Evolutionary conservation across 257 asterid species (phyloP).

Genomic region (Paraleonurus japonicus): DNA sequence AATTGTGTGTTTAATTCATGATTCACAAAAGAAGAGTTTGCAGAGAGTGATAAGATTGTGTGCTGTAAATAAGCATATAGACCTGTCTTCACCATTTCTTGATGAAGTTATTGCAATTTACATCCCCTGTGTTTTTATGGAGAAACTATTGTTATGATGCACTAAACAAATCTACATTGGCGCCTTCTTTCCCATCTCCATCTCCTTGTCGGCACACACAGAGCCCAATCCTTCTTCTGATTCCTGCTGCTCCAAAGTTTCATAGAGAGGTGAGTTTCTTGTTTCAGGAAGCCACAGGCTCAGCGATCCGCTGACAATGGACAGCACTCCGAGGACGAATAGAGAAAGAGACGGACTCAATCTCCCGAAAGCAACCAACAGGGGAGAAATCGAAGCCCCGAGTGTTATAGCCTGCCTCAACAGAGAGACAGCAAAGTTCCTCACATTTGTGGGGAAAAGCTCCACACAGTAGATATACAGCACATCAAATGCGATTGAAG

Average conservation of each 20-base stretch:
- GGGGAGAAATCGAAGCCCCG: slow-evolving; percentile 58
- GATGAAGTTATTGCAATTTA: background rate
- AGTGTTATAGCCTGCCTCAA: slow-evolving; percentile 47
- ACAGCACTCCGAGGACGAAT: slow-evolving; percentile 38
- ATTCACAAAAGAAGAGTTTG: background rate
- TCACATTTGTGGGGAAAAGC: slow-evolving; percentile 53
- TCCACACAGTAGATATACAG: slow-evolving; percentile 51
- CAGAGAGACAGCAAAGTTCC: slow-evolving; percentile 52
- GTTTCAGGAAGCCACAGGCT: slow-evolving; percentile 64
- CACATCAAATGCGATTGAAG: slow-evolving; percentile 51
- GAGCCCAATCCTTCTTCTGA: slow-evolving; percentile 31
- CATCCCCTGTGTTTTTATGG: background rate
- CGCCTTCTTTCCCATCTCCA: slow-evolving; percentile 32
- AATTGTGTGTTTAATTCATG: background rate
- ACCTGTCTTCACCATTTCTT: background rate
- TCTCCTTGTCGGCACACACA: slow-evolving; percentile 15
- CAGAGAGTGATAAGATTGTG: background rate
- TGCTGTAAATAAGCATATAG: background rate
- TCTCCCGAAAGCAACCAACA: slow-evolving; percentile 46
- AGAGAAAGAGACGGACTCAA: slow-evolving; percentile 45
- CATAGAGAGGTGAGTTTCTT: slow-evolving; percentile 42
- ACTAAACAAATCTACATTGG: slow-evolving; percentile 19
- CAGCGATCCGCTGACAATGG: slow-evolving; percentile 38
- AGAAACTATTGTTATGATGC: background rate
- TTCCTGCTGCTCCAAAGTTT: slow-evolving; percentile 58